Base-by-base conservation (phyloP, 2,329 filamentous ascomycete species). In the Sporothrix schenckii region DNA sequence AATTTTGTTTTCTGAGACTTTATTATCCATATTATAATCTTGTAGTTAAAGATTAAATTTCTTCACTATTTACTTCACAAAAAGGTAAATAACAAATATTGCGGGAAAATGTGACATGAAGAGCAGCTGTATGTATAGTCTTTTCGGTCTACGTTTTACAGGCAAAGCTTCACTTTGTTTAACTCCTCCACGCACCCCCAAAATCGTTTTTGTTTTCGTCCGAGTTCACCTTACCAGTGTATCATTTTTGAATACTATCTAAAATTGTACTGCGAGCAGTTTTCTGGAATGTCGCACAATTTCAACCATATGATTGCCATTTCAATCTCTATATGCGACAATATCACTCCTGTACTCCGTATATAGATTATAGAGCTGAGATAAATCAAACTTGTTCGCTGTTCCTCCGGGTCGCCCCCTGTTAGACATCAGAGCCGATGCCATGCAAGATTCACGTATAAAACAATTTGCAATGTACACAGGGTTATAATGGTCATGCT, bases 211-310 rank as follows among this genome's bases (percentile, higher is more conserved):
- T 47, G 44, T 1, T 3, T 47, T 47, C 16, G 3, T 5, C 27
- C 27, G 27, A 30, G 13, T 47, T 47, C 11, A 14, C 16, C 13
- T 47, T 11, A 10, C 16, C 44, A 14, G 24, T 47, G 44, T 16
- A 34, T 34, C 44, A 6, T 14, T 19, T 24, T 2, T n/a, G 21
- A 13, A 16, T 14, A 41, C 11, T 7, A 9, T 44, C 11, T n/a
- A 24, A 44, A 21, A 16, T 24, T 24, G 56, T 24, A 14, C 13
- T 2, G 34, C 10, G 21, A 39, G 14, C 34, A 44, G 41, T n/a
- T 61, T 39, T 61, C 10, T 61, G 34, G 9, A 4, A 44, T 61
- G 56, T 61, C 56, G 41, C 56, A 61, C 54, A 39, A 21, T n/a
- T 9, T 3, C 10, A 41, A 14, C 19, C 16, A 9, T 3, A 0